Evolutionary conservation across 23 red algal genomes (phyloP).

Genomic region (Gracilaria vermiculophylla): DNA sequence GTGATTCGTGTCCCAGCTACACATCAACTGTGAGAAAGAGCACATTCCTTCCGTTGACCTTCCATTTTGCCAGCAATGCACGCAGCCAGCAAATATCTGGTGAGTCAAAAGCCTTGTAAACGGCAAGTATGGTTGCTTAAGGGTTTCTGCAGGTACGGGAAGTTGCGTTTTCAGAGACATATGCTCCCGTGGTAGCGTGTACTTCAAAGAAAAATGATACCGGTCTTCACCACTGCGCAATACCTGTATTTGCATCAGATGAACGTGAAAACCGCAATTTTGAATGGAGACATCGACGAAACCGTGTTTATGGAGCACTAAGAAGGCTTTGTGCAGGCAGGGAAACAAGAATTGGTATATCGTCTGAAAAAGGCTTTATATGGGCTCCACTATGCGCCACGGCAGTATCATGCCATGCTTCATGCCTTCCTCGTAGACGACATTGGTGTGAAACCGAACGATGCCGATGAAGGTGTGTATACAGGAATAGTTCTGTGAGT

Average conservation of each 20-base stretch:
- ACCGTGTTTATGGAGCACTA: conserved; percentile 54
- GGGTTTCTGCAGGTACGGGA: conserved; percentile 29
- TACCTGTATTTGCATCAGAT: conserved; percentile 30
- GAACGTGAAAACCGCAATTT: conserved; percentile 45
- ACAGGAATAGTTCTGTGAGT: conserved; percentile 6
- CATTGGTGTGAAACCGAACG: not conserved
- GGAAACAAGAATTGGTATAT: conserved; percentile 10
- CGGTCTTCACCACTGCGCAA: not conserved
- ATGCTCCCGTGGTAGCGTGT: conserved; percentile 43
- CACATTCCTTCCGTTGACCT: no score
- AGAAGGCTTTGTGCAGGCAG: not conserved
- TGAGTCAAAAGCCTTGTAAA: conserved; percentile 18
- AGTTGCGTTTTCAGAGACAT: conserved; percentile 29
- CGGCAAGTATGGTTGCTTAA: conserved; percentile 28
- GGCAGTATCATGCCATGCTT: conserved; percentile 16
- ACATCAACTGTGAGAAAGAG: no score
- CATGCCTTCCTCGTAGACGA: conserved; percentile 8
- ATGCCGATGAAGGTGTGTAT: conserved; percentile 42
- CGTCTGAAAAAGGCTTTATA: conserved; percentile 40
- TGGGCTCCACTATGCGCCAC: conserved; percentile 19
- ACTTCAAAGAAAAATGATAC: conserved; percentile 15
- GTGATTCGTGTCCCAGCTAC: no score
- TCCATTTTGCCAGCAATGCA: no score
- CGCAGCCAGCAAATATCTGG: conserved; percentile 13
- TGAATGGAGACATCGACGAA: conserved; percentile 49